Conservation (phyloP, 23 red algal genomes). For the Cyanidioschyzon merolae region DNA sequence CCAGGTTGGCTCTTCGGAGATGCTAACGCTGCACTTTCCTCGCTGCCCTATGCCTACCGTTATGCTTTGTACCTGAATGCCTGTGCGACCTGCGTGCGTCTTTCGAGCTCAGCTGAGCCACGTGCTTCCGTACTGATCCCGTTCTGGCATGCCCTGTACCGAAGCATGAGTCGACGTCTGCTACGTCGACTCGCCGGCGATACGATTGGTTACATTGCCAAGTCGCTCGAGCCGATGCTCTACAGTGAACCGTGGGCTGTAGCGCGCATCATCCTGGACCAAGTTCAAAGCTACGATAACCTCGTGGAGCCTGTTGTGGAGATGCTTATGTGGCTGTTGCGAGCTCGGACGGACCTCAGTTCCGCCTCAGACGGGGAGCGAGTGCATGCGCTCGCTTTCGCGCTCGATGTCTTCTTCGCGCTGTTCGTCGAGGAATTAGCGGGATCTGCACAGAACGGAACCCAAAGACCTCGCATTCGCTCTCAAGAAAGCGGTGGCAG, state of each 20-base stretch:
- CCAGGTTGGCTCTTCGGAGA: background rate
- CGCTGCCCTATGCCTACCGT: background rate
- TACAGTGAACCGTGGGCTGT: background rate
- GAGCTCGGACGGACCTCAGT: background rate
- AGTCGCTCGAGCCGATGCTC: background rate
- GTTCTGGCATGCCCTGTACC: background rate
- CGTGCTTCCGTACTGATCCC: background rate
- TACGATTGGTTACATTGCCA: background rate
- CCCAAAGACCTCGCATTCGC: background rate
- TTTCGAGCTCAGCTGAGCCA: background rate
- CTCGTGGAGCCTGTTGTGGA: background rate
- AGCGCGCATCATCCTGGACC: background rate
- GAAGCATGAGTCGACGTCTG: background rate
- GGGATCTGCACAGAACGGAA: background rate
- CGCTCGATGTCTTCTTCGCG: slow-evolving; percentile 1
- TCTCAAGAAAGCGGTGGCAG: background rate
- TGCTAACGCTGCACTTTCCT: background rate
- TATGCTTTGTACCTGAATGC: background rate
- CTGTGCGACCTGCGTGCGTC: background rate
- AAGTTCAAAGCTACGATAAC: background rate
- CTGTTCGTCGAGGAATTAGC: background rate
- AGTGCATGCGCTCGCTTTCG: background rate
- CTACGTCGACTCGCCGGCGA: background rate
- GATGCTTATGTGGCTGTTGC: background rate
- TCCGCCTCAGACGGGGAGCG: background rate